Evolutionary conservation across 441 rosid genomes (phyloP).

Genomic region (Pelargonium cotyledonis): DNA sequence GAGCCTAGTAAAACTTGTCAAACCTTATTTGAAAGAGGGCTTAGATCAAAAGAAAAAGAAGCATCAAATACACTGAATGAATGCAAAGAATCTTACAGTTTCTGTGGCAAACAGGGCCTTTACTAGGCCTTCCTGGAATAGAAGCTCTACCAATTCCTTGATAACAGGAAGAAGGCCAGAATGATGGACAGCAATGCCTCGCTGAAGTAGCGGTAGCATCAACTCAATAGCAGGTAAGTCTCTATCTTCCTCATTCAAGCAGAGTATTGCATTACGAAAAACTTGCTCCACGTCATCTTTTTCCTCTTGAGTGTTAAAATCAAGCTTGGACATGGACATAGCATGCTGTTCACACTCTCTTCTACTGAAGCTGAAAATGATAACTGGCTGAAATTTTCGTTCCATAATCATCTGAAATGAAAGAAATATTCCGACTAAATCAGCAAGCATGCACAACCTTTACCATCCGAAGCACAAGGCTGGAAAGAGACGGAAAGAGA

Average conservation of each 20-base stretch:
- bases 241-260: conserved; percentile 95
- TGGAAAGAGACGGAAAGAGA: background rate
- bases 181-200: conserved; percentile 98
- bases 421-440: background rate
- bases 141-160: conserved; percentile 97
- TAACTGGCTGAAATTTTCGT: conserved; percentile 85
- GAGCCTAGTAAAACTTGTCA: too few species aligned
- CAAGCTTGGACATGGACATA: conserved; percentile 96
- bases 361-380: conserved; percentile 98
- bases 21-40: background rate
- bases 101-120: conserved; percentile 98
- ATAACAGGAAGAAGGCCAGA: conserved; percentile 98
- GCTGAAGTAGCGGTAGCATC: conserved; percentile 93
- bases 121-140: conserved; percentile 98
- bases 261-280: conserved; percentile 69
- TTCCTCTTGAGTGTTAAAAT: conserved; percentile 85
- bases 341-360: conserved; percentile 98
- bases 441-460: conserved; percentile 4
- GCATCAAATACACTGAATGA: background rate
- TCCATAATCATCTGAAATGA: conserved; percentile 90
- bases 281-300: conserved; percentile 72
- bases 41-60: background rate
- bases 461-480: conserved; percentile 2
- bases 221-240: conserved; percentile 85
- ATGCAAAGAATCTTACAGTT: conserved; percentile 55